Conservation (phyloP, 1,139 yeast species). For the Pichia sp. region DNA sequence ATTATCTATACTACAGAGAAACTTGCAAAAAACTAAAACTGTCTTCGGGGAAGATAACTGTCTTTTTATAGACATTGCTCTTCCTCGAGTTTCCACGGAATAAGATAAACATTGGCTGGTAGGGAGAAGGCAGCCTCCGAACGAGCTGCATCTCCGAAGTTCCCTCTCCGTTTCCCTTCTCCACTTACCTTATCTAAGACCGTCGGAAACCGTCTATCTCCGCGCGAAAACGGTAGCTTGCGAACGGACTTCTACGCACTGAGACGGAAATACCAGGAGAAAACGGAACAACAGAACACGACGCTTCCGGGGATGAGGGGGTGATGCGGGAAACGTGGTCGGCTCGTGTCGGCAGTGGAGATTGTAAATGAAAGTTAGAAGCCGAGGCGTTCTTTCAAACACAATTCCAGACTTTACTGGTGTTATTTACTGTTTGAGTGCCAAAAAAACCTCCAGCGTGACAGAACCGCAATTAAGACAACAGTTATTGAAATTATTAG, state of each 20-base stretch:
- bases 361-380: too few species aligned
- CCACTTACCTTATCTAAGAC: constrained; percentile 3
- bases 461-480: not conserved
- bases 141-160: not conserved
- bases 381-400: too few species aligned
- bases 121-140: not conserved
- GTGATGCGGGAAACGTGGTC: too few species aligned
- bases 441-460: too few species aligned
- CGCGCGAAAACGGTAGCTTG: not conserved
- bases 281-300: too few species aligned
- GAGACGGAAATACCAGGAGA: not conserved
- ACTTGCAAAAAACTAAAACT: not conserved
- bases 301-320: too few species aligned
- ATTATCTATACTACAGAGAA: not conserved
- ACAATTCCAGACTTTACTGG: too few species aligned
- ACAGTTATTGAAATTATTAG: not conserved
- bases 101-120: not conserved
- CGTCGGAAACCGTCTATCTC: not conserved
- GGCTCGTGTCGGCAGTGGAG: too few species aligned
- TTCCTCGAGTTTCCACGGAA: not conserved
- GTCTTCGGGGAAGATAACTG: not conserved
- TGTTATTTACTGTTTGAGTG: too few species aligned
- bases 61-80: not conserved
- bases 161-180: not conserved
- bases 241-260: not conserved